Evolutionary conservation across 768 basidiomycete genomes (phyloP).

Genomic region (Asterophora parasitica): DNA sequence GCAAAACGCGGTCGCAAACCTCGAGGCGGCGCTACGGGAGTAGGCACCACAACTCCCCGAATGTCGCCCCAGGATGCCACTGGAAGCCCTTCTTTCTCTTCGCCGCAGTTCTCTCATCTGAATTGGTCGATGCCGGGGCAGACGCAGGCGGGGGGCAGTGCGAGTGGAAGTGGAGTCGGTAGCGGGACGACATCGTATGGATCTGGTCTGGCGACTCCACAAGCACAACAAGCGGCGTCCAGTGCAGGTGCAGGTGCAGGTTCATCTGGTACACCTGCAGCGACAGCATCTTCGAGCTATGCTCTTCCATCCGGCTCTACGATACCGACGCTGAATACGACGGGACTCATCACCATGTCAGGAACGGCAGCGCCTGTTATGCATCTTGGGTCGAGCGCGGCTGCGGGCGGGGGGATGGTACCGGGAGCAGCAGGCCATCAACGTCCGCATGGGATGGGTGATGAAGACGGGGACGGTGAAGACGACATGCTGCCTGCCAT

Average conservation of each 20-base stretch:
- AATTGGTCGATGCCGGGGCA: constrained; percentile 10
- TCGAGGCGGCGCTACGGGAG: constrained; percentile 27
- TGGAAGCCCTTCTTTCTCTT: background rate
- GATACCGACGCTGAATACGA: constrained; percentile 15
- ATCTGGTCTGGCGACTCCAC: background rate
- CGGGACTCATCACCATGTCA: constrained; percentile 19
- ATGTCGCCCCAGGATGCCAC: constrained; percentile 1
- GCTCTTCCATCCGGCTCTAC: constrained; percentile 8
- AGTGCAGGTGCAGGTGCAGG: constrained; percentile 2
- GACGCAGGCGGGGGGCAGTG: background rate
- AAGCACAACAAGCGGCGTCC: constrained; percentile 6
- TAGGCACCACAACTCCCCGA: constrained; percentile 4
- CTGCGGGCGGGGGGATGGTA: constrained; percentile 4
- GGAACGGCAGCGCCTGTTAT: constrained; percentile 11
- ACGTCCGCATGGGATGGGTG: constrained; percentile 21
- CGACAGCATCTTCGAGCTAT: constrained; percentile 1
- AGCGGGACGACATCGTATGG: constrained; percentile 3
- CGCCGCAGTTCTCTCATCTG: constrained; percentile 3
- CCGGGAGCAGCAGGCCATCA: constrained; percentile 3
- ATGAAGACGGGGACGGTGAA: constrained; percentile 68
- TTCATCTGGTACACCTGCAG: background rate
- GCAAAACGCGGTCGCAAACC: constrained; percentile 48
- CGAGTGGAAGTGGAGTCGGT: background rate
- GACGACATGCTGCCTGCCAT: constrained; percentile 79
- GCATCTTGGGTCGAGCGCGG: constrained; percentile 14